Base-by-base conservation (phyloP, 2,329 filamentous ascomycete genomes). In the Pseudocercospora fuligena region DNA sequence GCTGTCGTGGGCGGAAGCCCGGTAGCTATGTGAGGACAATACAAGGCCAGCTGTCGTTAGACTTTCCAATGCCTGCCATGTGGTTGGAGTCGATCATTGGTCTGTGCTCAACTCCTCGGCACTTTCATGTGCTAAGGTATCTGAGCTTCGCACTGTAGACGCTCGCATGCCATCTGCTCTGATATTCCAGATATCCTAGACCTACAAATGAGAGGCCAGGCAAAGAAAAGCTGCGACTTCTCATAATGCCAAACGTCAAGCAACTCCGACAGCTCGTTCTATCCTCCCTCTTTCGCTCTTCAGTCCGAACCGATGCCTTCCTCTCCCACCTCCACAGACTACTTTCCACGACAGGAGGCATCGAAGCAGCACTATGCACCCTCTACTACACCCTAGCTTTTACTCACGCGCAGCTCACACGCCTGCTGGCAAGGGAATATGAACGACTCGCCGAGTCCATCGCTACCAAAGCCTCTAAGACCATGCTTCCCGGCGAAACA, bases 381-480 rank as follows among this genome's bases (percentile, higher is more conserved):
- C 72, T 80, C 14, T 75, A 73, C 71, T 84, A 83, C 76, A 81
- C 80, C 53, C 78, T 83, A 29, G 77, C 77, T 21, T 76, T 84
- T 66, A 63, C 82, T 8, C 76, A 78, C 70, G 74, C 80, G 2
- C 75, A 80, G 27, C 75, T 83, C 65, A 77, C 76, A 14, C 75
- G 71, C n/a, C 63, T 79, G 6, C 78, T 83, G 51, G 69, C 73
- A 16, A 67, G 67, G 11, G 77, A 74, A 43, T 78, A 82, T 61
- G 69, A 75, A 21, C 66, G 67, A 5, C 72, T 81, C 11, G 78
- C 80, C 8, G 69, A 76, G n/a, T 68, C 73, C 54, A 73, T 82
- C 23, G 77, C 78, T 12, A 65, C 72, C 5, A 81, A 81, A 68
- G 78, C 80, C 19, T 72, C 77, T 12, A 70, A 73, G 14, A 74